Evolutionary conservation across 169 alveolate genomes (phyloP).

Genomic region (Theileria parva): DNA sequence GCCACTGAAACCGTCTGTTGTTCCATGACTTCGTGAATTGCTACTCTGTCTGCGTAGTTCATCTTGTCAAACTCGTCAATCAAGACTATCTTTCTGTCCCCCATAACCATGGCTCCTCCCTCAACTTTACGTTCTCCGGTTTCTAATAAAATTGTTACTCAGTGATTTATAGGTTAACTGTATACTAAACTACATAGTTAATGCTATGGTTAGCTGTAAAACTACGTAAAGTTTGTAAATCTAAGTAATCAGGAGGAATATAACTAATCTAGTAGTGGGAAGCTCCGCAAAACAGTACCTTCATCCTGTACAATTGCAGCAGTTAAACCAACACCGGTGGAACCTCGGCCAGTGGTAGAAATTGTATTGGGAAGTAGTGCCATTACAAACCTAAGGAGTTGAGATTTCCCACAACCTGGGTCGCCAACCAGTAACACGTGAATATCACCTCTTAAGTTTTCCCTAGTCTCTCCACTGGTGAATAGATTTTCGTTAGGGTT

Average conservation of each 20-base stretch:
- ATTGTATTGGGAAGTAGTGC: constrained; percentile 93
- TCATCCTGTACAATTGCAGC: constrained; percentile 96
- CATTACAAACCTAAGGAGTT: constrained; percentile 92
- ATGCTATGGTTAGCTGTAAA: no score
- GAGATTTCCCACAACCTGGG: constrained; percentile 98
- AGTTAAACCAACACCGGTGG: constrained; percentile 99
- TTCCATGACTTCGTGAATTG: constrained; percentile 99
- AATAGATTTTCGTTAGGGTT: constrained; percentile 79
- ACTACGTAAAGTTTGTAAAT: no score
- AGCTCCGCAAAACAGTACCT: constrained; percentile 44
- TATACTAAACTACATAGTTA: not conserved
- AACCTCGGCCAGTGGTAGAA: constrained; percentile 99
- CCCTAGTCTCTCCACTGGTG: constrained; percentile 52
- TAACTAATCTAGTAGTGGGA: no score
- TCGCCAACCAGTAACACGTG: constrained; percentile 97
- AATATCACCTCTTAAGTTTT: constrained; percentile 97
- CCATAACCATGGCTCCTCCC: constrained; percentile 99
- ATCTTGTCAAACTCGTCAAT: constrained; percentile 99
- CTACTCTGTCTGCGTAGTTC: constrained; percentile 97
- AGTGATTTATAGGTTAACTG: no score
- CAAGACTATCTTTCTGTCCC: constrained; percentile 96
- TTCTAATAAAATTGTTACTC: constrained; percentile 34
- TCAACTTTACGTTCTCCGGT: constrained; percentile 95
- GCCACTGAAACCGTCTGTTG: constrained; percentile 98
- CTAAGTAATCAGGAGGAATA: no score